These are phyloP conservation scores for Cyberlindnera meyerae DNA, from an alignment of 805 yeast species.

Conservation along the genomic window DNA sequence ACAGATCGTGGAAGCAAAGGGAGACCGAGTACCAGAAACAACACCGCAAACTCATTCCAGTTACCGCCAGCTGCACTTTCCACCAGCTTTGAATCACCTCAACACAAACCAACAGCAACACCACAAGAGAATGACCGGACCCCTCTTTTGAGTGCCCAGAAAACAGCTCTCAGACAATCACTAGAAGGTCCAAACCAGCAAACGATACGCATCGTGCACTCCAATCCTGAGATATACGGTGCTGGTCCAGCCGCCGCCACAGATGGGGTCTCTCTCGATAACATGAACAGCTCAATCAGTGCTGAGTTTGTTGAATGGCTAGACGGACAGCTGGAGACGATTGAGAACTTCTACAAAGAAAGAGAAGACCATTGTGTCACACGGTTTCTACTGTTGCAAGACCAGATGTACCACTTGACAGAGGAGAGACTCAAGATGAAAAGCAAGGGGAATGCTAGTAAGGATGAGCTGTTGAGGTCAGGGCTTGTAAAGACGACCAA, in stretches of 20 bases:
- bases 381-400: slow-evolving; percentile 57
- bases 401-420: slow-evolving; percentile 59
- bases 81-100: slow-evolving; percentile 8
- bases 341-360: slow-evolving; percentile 54
- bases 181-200: too few species aligned
- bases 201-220: slow-evolving; percentile 14
- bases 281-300: slow-evolving; percentile 33
- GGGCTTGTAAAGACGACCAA: slow-evolving; percentile 17
- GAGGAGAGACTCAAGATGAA: slow-evolving; percentile 41
- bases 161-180: too few species aligned
- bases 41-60: slow-evolving; percentile 14
- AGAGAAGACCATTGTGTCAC: slow-evolving; percentile 58
- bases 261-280: slow-evolving; percentile 14
- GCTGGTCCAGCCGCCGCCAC: too few species aligned
- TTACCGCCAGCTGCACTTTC: slow-evolving; percentile 23
- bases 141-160: slow-evolving; percentile 16
- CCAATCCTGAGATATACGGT: too few species aligned
- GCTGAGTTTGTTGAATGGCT: slow-evolving; percentile 62
- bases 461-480: slow-evolving; percentile 14
- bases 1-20: too few species aligned
- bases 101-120: background rate
- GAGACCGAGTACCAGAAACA: too few species aligned
- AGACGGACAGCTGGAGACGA: slow-evolving; percentile 52
- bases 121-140: slow-evolving; percentile 19
- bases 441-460: slow-evolving; percentile 8